A percentile compares a stretch with the other conserved stretches of the same genome.
These are phyloP conservation scores for Leishmania amazonensis DNA, from an alignment of 208 protist genomes.

Conservation along the genomic window DNA sequence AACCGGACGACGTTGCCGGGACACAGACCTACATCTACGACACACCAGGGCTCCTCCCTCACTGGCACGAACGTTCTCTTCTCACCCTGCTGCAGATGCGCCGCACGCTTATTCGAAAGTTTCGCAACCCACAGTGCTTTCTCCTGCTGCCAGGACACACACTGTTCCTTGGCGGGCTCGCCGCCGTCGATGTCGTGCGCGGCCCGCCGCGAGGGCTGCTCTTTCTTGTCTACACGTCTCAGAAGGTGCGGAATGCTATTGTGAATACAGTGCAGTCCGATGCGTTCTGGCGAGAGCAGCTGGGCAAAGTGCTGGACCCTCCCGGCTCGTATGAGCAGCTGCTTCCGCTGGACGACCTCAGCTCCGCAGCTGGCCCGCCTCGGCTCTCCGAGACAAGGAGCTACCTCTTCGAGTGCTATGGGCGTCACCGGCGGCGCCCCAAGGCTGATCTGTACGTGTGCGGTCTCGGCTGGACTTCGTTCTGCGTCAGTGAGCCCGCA, in stretches of 20 bases:
- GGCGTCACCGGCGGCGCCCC: constrained; percentile 65
- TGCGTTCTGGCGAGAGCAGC: constrained; percentile 82
- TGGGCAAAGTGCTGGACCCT: constrained; percentile 78
- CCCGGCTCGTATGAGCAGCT: constrained; percentile 86
- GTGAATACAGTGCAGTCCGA: constrained; percentile 76
- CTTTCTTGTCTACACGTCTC: constrained; percentile 90
- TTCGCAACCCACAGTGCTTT: constrained; percentile 88
- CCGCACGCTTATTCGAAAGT: constrained; percentile 86
- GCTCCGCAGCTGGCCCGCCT: constrained; percentile 24
- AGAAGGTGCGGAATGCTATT: constrained; percentile 83
- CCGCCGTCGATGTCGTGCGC: constrained; percentile 84
- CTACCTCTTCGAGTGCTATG: constrained; percentile 92
- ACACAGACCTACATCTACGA: constrained; percentile 79
- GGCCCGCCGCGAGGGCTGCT: constrained; percentile 73
- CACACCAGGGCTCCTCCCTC: constrained; percentile 86
- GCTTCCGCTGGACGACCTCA: constrained; percentile 18
- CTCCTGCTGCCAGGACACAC: constrained; percentile 83
- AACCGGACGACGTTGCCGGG: constrained; percentile 13
- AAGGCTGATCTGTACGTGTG: constrained; percentile 92
- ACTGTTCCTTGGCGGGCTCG: constrained; percentile 84
- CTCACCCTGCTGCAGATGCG: constrained; percentile 91
- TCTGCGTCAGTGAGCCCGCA: constrained; percentile 76
- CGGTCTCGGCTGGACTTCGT: constrained; percentile 86
- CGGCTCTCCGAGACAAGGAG: constrained; percentile 66
- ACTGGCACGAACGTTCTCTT: constrained; percentile 84